Base-by-base conservation (phyloP, 2,329 filamentous ascomycete species). In the Alternaria solani region DNA sequence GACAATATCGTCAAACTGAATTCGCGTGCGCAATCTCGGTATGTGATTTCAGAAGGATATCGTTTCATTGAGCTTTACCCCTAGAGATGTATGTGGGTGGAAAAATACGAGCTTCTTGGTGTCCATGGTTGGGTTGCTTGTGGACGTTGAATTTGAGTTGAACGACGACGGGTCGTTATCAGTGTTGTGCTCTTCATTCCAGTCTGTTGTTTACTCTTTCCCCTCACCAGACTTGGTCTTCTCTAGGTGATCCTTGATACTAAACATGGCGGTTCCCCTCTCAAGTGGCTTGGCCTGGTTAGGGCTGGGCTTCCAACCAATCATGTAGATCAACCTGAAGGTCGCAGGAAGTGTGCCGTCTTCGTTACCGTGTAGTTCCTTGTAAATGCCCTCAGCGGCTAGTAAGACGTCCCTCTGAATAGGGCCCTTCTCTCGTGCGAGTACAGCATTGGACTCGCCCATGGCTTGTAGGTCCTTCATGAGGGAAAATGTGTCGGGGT, bases 261-360 rank as follows among this genome's bases (percentile, higher is more conserved):
- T 97, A 42, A 97, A 82, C 75, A 97, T 85, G 9, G 92, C 95
- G 65, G 90, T 96, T 0, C 95, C 95, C 67, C 95, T 87, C 66
- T 89, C 81, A 59, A 98, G 81, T 5, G 95, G 94, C 79, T 94
- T 84, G 2, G 89, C 84, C 80, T 98, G 94, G 54, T 89, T 87
- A 30, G 86, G 85, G 2, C 91, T 90, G 67, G 94, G 91, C 76
- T 94, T 96, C 95, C 95, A 99, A 0, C 95, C 95, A 79, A 99
- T 99, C 94, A 98, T 97, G 79, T 95, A 97, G 63, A 99, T 97
- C 69, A 97, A 86, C 68, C 95, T 87, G 75, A 97, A 99, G 0
- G 95, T 99, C 1, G 95, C 95, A 1, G 95, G 95, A 2, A 84
- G 67, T 3, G 82, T 87, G 20, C 87, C 91, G 71, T 82, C 80